Base-by-base conservation (phyloP, 495 filamentous ascomycete genomes). In the Hamigera avellanea region DNA sequence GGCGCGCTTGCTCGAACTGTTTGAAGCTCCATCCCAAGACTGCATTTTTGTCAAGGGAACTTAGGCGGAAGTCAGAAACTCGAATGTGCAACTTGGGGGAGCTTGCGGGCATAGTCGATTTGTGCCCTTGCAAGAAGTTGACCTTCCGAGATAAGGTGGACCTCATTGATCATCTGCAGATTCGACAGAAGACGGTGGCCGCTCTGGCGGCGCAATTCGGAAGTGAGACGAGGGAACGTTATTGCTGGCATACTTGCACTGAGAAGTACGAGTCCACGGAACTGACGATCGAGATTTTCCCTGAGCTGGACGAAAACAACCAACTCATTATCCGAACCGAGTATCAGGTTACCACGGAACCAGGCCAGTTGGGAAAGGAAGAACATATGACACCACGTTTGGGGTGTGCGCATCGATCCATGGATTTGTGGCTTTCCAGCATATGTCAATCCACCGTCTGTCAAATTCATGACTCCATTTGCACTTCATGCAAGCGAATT, bases 111-210 rank as follows among this genome's bases (percentile, higher is more conserved):
- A 50, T 68, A 21, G 61, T 68, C 26, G 64, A 68, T 28, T 29
- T 68, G 14, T 68, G 64, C 26, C 64, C 64, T 13, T 68, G 64
- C 59, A 64, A 58, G 33, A 68, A 68, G 39, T 30, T 68, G 33
- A 68, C 64, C 0, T 68, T 60, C 46, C 56, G 52, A 1, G 62
- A 65, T 36, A 68, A 59, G 39, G 33, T 56, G 19, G 56, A 66
- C 15, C 49, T 68, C 5, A 33, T 56, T 12, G 53, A 64, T 12
- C 46, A 59, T 8, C 38, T 68, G 14, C 49, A 50, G 14, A 35
- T 58, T 13, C 54, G 64, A 5, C 48, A 54, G 37, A 50, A 51
- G 19, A 45, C 60, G 0, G 35, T 62, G 7, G 27, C 43, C 13
- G 42, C 52, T 8, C 33, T 66, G n/a, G 41, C 48, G 4, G 40